These are phyloP conservation scores for Hypoxylon sp. DNA, from an alignment of 2,329 filamentous ascomycete species.

Conservation along the genomic window DNA sequence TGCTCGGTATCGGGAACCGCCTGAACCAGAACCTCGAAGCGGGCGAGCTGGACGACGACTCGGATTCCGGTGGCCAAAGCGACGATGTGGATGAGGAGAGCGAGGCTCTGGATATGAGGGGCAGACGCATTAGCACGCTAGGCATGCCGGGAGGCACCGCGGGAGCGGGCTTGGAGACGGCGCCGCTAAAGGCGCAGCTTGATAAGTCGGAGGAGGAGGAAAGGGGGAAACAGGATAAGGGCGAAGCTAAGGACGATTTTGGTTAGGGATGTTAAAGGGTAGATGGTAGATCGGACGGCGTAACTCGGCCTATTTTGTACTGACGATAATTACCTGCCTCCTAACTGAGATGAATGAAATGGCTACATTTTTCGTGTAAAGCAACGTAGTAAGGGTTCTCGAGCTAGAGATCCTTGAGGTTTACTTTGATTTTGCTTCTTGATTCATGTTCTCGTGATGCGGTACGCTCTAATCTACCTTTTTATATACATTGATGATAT, in stretches of 20 bases:
- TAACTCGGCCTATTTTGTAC: conserved; percentile 11
- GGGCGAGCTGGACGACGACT: conserved; percentile 51
- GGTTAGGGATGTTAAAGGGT: conserved; percentile 40
- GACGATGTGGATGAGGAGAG: conserved; percentile 66
- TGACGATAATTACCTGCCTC: conserved; percentile 6
- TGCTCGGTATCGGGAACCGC: conserved; percentile 66
- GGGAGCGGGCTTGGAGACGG: conserved; percentile 64
- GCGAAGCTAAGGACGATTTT: conserved; percentile 50
- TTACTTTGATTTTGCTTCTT: not conserved
- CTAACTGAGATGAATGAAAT: conserved; percentile 17
- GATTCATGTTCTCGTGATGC: not conserved
- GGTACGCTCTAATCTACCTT: not conserved
- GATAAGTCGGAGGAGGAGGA: conserved; percentile 43
- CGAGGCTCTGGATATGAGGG: conserved; percentile 69
- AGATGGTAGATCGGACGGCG: conserved; percentile 15
- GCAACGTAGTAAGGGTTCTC: conserved; percentile 6
- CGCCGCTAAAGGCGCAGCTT: conserved; percentile 58
- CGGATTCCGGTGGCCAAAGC: conserved; percentile 53
- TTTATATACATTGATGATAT: not conserved
- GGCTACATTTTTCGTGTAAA: conserved; percentile 19
- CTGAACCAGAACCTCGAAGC: conserved; percentile 64
- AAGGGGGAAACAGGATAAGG: conserved; percentile 44
- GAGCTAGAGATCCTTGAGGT: not conserved
- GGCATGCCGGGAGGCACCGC: conserved; percentile 59
- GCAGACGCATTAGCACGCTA: conserved; percentile 70